Evolutionary conservation across 2,329 filamentous ascomycete genomes (phyloP), one percentile per base, ranked within the genome.

Genomic region (Niveomyces coronatus): DNA sequence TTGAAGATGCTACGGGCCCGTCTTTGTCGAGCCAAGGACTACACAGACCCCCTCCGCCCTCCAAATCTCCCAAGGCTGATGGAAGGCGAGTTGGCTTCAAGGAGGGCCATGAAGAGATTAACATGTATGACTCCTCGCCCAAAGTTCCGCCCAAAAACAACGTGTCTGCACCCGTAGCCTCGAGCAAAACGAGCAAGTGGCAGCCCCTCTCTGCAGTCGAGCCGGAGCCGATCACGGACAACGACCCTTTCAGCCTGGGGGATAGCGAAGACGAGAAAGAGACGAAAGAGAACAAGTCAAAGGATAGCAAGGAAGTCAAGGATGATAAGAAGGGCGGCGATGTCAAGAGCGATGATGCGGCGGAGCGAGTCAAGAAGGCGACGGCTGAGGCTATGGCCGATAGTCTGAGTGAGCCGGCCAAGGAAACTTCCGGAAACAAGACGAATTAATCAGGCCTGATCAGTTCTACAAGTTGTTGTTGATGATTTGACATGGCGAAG

Each of bases 171-270:
- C 57, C 65, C n/a, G 67, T 69, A 33, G 62, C n/a, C n/a, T n/a
- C n/a, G n/a, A 23, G 65, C 47, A 91, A 87, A 64, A 62, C 75
- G 31, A 95, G 88, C 72, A 98, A 98, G 65, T 98, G 91, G 91
- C 89, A 98, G 60, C 89, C 91, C 9, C 66, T 98, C 49, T 86
- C 88, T 10, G 73, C 81, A 0, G 78, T 95, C 11, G 46, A 93
- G 35, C 86, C 88, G 1, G 81, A 76, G 45, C 88, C 89, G 11
- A 82, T 94, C 44, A 71, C 74, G 10, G 87, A 96, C 49, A 89
- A 94, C 51, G 91, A 98, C 54, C 91, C 91, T 0, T 98, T 98
- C 63, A 95, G 87, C 53, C 71, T 98, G 11, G 91, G 91, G 5
- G 89, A 96, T 50, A 94, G 86, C 53, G 89, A 96, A 49, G 88